Evolutionary conservation across 345 rosid species (phyloP).

Genomic region (Sisymbrium irio): DNA sequence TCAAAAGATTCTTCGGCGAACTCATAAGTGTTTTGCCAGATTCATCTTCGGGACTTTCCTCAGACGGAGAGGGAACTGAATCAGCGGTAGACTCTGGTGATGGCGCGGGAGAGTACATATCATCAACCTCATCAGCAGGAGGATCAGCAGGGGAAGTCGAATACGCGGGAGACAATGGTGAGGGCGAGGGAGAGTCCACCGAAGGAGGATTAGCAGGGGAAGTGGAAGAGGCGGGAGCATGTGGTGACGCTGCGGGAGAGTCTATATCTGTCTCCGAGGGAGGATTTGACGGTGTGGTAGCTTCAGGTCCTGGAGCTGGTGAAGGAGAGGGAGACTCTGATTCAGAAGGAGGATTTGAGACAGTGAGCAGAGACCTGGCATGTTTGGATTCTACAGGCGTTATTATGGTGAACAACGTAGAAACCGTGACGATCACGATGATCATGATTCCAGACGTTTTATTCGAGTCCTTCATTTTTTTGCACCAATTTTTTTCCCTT

Average conservation of each 20-base stretch:
- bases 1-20: neutral
- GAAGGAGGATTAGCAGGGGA: neutral
- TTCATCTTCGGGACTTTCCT: neutral
- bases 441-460: constrained; percentile 4
- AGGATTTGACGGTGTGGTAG: neutral
- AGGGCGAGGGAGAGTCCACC: neutral
- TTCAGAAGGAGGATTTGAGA: neutral
- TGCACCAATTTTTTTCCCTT: neutral
- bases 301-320: neutral
- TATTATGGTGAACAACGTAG: constrained; percentile 19
- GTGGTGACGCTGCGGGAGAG: constrained; percentile 3
- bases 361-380: constrained; percentile 18
- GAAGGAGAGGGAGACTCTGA: neutral
- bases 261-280: neutral
- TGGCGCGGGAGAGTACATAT: neutral
- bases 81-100: neutral
- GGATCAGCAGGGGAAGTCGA: neutral
- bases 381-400: constrained; percentile 20
- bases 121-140: neutral
- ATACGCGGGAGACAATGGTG: neutral
- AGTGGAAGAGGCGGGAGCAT: neutral
- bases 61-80: neutral
- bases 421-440: constrained; percentile 29
- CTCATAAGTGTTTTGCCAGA: neutral
- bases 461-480: constrained; percentile 9